A percentile compares a stretch with the other conserved stretches of the same genome.
Conservation (phyloP, 352 stramenopile genomes). For the Pythium vanterpoolii region DNA sequence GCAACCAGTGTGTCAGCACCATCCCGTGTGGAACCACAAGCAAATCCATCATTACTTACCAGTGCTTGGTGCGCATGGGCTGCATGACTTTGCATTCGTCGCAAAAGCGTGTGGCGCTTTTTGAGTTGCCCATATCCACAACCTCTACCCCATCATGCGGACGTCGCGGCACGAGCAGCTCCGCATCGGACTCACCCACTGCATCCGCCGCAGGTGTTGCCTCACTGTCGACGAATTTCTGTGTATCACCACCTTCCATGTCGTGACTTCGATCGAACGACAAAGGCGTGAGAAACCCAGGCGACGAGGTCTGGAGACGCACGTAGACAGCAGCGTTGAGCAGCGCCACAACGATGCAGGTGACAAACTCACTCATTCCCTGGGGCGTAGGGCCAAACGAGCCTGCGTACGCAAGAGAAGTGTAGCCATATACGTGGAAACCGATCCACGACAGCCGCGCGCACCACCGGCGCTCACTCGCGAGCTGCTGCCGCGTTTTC, state of each 20-base stretch:
- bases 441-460: slow-evolving; percentile 65
- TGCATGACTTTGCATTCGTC: slow-evolving; percentile 57
- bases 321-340: slow-evolving; percentile 45
- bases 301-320: slow-evolving; percentile 55
- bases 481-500: slow-evolving; percentile 25
- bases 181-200: slow-evolving; percentile 15
- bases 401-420: slow-evolving; percentile 33
- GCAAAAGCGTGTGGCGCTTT: slow-evolving; percentile 35
- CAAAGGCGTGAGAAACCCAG: slow-evolving; percentile 39
- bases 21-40: not conserved
- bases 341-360: slow-evolving; percentile 34
- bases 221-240: not conserved
- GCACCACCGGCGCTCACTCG: slow-evolving; percentile 56
- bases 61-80: slow-evolving; percentile 71
- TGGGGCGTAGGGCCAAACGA: slow-evolving; percentile 31
- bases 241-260: slow-evolving; percentile 18
- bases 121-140: slow-evolving; percentile 2
- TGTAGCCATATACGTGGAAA: slow-evolving; percentile 63
- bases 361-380: slow-evolving; percentile 38
- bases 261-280: not conserved
- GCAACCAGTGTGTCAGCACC: not conserved
- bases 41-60: slow-evolving; percentile 27
- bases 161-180: slow-evolving; percentile 17
- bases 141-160: not conserved
- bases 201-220: not conserved